phyloP scores from a whole-genome alignment of 495 filamentous ascomycete genomes.

The Penicillium manginii region DNA sequence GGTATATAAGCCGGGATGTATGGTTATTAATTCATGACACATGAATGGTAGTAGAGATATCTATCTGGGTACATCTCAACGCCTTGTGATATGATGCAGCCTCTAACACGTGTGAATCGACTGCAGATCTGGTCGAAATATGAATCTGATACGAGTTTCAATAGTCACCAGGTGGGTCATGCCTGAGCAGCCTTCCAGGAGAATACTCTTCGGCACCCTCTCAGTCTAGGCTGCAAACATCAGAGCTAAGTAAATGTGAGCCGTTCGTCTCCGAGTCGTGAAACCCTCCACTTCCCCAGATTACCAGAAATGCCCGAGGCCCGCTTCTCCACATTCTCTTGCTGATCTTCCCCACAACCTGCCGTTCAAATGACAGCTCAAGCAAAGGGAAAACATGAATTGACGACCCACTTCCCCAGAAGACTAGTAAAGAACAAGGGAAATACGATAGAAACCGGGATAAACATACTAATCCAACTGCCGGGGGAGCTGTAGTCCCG shows the following conservation, averaged over 20 bases:
- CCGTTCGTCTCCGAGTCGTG: neutral
- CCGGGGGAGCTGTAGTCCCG: neutral
- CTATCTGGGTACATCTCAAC: no score
- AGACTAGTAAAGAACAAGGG: neutral
- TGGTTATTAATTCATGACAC: no score
- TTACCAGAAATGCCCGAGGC: constrained; percentile 2
- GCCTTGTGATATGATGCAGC: no score
- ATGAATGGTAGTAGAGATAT: no score
- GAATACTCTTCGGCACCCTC: no score
- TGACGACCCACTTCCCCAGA: neutral
- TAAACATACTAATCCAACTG: neutral
- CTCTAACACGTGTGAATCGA: no score
- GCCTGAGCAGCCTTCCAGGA: no score
- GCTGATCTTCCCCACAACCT: constrained; percentile 24
- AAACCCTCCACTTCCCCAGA: constrained; percentile 6
- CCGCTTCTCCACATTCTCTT: constrained; percentile 21
- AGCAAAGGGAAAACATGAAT: neutral
- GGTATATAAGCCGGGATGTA: no score
- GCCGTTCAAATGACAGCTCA: neutral
- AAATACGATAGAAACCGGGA: neutral
- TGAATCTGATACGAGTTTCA: no score
- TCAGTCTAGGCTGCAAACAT: no score
- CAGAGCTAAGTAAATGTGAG: neutral
- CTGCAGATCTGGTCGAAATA: no score
- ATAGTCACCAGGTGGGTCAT: no score